A percentile compares a stretch with the other conserved stretches of the same genome.
Evolutionary conservation across 495 filamentous ascomycete genomes (phyloP).

Genomic region (Aspergillus conjunctus): DNA sequence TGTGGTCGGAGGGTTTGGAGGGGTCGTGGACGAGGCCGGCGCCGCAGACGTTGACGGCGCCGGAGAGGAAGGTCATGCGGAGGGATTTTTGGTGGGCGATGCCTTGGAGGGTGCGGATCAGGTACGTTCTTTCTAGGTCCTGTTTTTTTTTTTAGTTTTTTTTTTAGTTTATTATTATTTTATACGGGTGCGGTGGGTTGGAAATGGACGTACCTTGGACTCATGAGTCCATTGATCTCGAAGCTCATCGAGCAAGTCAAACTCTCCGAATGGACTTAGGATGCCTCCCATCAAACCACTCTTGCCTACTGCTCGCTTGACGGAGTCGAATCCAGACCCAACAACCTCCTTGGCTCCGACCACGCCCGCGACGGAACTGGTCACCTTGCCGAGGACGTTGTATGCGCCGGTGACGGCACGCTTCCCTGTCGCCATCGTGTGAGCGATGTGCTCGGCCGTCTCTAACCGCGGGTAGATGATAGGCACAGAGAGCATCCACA

Average conservation of each 20-base stretch:
- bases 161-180: conserved; percentile 7
- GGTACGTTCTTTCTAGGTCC: conserved; percentile 94
- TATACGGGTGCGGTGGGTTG: background rate
- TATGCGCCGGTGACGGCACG: conserved; percentile 94
- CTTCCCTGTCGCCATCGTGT: conserved; percentile 92
- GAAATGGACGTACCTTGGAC: conserved; percentile 64
- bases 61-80: conserved; percentile 94
- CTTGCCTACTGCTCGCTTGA: conserved; percentile 96
- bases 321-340: conserved; percentile 83
- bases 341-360: conserved; percentile 93
- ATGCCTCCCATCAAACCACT: conserved; percentile 91
- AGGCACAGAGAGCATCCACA: conserved; percentile 92
- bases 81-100: conserved; percentile 92
- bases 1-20: conserved; percentile 85
- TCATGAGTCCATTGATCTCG: conserved; percentile 98
- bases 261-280: conserved; percentile 94
- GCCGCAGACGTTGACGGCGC: conserved; percentile 88
- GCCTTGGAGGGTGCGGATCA: conserved; percentile 92
- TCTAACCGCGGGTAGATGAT: conserved; percentile 90
- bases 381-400: conserved; percentile 91
- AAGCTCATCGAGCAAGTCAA: conserved; percentile 91
- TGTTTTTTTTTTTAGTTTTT: conserved; percentile 24
- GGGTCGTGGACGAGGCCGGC: conserved; percentile 96
- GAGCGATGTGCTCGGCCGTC: conserved; percentile 82
- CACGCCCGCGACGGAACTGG: conserved; percentile 88